Conservation (phyloP, 352 stramenopile species). For the Phytophthora tubulina region DNA sequence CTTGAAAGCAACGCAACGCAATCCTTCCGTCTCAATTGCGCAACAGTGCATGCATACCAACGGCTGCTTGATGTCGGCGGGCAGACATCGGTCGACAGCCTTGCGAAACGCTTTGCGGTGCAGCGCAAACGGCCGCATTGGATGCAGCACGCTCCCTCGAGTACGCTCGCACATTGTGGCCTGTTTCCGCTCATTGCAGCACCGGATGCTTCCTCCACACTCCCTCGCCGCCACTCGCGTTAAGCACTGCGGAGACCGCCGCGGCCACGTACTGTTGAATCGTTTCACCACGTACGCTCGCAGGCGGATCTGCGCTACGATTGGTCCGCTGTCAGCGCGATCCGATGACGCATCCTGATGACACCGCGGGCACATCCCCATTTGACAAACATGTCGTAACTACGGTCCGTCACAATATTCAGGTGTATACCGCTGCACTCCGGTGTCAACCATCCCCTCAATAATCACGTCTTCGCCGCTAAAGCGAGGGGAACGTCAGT, state of each 20-base stretch:
- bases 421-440: not conserved
- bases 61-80: not conserved
- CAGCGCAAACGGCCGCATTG: conserved; percentile 34
- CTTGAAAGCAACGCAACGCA: no score
- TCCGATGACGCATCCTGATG: conserved; percentile 18
- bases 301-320: conserved; percentile 9
- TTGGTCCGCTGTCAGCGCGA: conserved; percentile 14
- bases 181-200: conserved; percentile 23
- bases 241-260: conserved; percentile 7
- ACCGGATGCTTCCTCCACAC: conserved; percentile 15
- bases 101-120: conserved; percentile 10
- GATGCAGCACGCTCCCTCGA: conserved; percentile 31
- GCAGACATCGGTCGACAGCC: not conserved
- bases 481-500: conserved; percentile 31
- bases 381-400: conserved; percentile 16
- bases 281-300: conserved; percentile 36
- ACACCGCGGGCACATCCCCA: conserved; percentile 18
- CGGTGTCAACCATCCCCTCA: not conserved
- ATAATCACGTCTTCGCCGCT: not conserved
- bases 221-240: conserved; percentile 12
- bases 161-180: conserved; percentile 38
- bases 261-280: conserved; percentile 18
- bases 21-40: no score
- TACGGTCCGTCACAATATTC: conserved; percentile 1
- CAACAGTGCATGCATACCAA: no score